These are phyloP conservation scores for Dendrothele bispora DNA, from an alignment of 768 basidiomycete genomes.

Conservation along the genomic window DNA sequence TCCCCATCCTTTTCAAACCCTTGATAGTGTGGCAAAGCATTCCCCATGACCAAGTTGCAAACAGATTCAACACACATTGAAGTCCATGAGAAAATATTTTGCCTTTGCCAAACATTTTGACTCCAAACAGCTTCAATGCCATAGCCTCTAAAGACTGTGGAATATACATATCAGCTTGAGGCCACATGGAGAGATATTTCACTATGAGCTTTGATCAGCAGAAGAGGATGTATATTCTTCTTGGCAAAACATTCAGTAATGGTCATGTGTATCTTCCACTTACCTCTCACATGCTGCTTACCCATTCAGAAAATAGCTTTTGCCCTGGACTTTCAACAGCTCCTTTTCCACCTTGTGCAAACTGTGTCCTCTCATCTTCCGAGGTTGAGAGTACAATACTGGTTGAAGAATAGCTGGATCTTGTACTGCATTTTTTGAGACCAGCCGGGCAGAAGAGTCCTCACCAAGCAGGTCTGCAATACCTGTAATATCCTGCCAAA, in stretches of 20 bases:
- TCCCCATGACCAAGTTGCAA: neutral
- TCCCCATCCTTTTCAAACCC: neutral
- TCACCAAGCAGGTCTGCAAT: constrained; percentile 20
- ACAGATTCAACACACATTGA: neutral
- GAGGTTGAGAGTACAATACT: constrained; percentile 5
- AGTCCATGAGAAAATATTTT: too few relatives aligned
- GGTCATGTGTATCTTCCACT: constrained; percentile 14
- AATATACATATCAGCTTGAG: neutral
- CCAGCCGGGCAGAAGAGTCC: constrained; percentile 16
- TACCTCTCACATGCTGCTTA: constrained; percentile 10
- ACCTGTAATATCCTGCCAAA: constrained; percentile 22
- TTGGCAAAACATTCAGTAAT: neutral
- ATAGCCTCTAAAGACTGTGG: neutral
- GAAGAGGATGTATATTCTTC: neutral
- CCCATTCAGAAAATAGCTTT: constrained; percentile 10
- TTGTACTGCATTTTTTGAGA: constrained; percentile 8
- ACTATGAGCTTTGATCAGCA: neutral
- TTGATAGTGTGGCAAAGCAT: neutral
- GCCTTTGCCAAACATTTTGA: neutral
- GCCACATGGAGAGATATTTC: neutral
- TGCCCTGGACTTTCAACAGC: constrained; percentile 13
- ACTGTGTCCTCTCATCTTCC: constrained; percentile 1
- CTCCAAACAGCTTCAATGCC: neutral
- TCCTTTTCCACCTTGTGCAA: constrained; percentile 2
- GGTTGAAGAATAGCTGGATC: constrained; percentile 13